Conservation (phyloP, 1,284 basidiomycete genomes). For the Fomitopsis schrenkii region DNA sequence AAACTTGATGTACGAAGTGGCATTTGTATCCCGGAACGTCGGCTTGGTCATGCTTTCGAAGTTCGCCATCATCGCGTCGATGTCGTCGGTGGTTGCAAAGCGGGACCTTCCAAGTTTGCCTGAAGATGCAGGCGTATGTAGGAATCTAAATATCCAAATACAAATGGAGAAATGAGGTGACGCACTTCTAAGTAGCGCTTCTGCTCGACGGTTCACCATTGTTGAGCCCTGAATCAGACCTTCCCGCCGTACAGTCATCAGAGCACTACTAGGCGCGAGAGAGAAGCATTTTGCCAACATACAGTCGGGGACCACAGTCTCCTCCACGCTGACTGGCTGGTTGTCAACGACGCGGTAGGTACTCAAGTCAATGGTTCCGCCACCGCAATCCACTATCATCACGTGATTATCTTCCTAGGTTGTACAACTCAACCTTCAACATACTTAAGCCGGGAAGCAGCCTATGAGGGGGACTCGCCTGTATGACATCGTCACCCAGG, state of each 20-base stretch:
- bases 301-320: conserved; percentile 40
- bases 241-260: neutral
- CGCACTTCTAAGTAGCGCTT: neutral
- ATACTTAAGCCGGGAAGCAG: neutral
- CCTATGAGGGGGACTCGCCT: conserved; percentile 16
- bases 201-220: neutral
- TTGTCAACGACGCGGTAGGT: conserved; percentile 35
- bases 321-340: conserved; percentile 27
- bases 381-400: conserved; percentile 54
- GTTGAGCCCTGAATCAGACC: too few relatives aligned
- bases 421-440: neutral
- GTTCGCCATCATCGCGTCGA: too few relatives aligned
- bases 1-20: neutral
- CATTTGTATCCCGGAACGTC: too few relatives aligned
- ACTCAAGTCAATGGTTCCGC: conserved; percentile 53
- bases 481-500: conserved; percentile 27
- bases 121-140: too few relatives aligned
- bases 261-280: neutral
- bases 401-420: conserved; percentile 38
- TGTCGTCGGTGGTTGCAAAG: too few relatives aligned
- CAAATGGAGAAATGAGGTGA: too few relatives aligned
- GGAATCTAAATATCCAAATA: too few relatives aligned
- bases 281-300: conserved; percentile 11
- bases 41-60: neutral
- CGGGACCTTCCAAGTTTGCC: neutral